phyloP scores from a whole-genome alignment of 2,329 filamentous ascomycete genomes.

The Bertia moriformis region DNA sequence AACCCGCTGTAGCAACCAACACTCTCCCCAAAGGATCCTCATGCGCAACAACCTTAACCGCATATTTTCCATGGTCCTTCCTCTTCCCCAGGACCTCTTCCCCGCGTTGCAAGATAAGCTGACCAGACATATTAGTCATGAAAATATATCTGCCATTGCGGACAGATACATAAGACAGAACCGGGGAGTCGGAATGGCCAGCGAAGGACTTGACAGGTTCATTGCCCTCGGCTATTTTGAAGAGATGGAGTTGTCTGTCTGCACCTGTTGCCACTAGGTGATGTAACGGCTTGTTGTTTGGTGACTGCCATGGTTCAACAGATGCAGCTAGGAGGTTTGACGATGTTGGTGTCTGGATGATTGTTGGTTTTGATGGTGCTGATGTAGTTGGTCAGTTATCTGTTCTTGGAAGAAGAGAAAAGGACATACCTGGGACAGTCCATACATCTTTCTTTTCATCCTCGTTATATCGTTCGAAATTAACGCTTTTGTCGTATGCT shows the following conservation, averaged over 20 bases:
- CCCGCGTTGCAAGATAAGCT: slow-evolving; percentile 29
- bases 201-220: slow-evolving; percentile 10
- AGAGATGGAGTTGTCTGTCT: slow-evolving; percentile 29
- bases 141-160: slow-evolving; percentile 25
- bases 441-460: slow-evolving; percentile 23
- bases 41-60: slow-evolving; percentile 30
- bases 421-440: slow-evolving; percentile 24
- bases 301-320: slow-evolving; percentile 18
- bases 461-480: slow-evolving; percentile 38
- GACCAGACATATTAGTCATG: slow-evolving; percentile 44
- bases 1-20: slow-evolving; percentile 41
- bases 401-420: no score
- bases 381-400: background rate
- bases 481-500: slow-evolving; percentile 35
- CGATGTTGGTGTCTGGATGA: slow-evolving; percentile 24
- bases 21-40: slow-evolving; percentile 10
- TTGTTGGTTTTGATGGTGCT: slow-evolving; percentile 27
- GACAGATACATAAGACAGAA: slow-evolving; percentile 32
- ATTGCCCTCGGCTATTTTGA: slow-evolving; percentile 13
- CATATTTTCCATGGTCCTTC: slow-evolving; percentile 43
- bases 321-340: slow-evolving; percentile 36
- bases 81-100: slow-evolving; percentile 26
- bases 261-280: slow-evolving; percentile 25
- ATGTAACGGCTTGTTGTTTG: slow-evolving; percentile 7
- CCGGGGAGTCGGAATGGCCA: slow-evolving; percentile 18